Percentiles rank a stretch among this genome's conserved stretches.
Evolutionary conservation across 768 basidiomycete genomes (phyloP).

Genomic region (Favolaschia claudopus): DNA sequence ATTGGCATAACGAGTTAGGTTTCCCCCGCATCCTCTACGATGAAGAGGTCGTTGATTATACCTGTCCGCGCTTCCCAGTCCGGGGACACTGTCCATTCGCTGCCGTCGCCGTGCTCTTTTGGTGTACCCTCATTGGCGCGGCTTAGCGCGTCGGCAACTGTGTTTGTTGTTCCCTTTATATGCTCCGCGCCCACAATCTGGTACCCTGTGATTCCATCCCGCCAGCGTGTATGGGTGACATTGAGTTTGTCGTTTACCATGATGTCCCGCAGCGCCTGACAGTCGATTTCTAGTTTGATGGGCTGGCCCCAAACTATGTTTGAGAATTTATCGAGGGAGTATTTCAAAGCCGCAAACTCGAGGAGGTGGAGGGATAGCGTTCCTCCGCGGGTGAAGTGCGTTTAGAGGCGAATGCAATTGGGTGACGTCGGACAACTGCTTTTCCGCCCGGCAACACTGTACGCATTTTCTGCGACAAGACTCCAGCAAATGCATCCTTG

Average conservation of each 20-base stretch:
- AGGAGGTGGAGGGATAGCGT: slow-evolving; percentile 39
- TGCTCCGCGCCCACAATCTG: slow-evolving; percentile 30
- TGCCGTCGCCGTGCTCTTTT: background rate
- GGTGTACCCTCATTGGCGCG: slow-evolving; percentile 3
- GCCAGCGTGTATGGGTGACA: slow-evolving; percentile 39
- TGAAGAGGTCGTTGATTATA: slow-evolving; percentile 21
- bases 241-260: slow-evolving; percentile 34
- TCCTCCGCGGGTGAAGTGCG: slow-evolving; percentile 34
- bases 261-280: slow-evolving; percentile 38
- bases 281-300: slow-evolving; percentile 42
- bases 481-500: slow-evolving; percentile 40
- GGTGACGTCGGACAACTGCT: slow-evolving; percentile 26
- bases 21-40: background rate
- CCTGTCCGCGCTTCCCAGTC: slow-evolving; percentile 32
- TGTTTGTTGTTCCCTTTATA: slow-evolving; percentile 27
- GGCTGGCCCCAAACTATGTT: slow-evolving; percentile 35
- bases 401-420: slow-evolving; percentile 41
- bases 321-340: slow-evolving; percentile 36
- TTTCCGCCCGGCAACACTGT: slow-evolving; percentile 28
- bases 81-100: slow-evolving; percentile 28
- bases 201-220: slow-evolving; percentile 34
- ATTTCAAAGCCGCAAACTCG: slow-evolving; percentile 46
- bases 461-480: slow-evolving; percentile 35
- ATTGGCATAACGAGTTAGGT: background rate
- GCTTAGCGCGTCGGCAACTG: slow-evolving; percentile 31